Evolutionary conservation across 345 rosid species (phyloP).

Genomic region (Carallia pectinifolia): DNA sequence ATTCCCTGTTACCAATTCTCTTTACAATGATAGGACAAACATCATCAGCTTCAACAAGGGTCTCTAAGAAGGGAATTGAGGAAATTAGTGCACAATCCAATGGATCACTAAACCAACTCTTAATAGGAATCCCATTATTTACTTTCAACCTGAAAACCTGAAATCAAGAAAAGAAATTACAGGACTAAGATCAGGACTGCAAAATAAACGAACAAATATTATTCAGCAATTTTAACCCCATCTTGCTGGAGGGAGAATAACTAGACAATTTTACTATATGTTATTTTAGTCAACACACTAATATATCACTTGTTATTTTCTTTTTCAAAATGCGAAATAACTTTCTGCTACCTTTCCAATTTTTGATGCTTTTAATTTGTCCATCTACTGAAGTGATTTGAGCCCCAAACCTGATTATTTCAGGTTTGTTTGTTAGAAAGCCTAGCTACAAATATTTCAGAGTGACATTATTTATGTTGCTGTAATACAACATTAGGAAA

Average conservation of each 20-base stretch:
- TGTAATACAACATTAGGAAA: too few relatives aligned
- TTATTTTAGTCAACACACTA: too few relatives aligned
- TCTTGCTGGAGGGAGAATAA: not conserved
- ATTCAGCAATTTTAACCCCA: not conserved
- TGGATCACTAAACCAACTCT: conserved; percentile 95
- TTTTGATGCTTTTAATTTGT: too few relatives aligned
- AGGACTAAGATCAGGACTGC: conserved; percentile 16
- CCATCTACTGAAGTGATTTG: too few relatives aligned
- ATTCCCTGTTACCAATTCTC: conserved; percentile 76
- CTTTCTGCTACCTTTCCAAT: not conserved
- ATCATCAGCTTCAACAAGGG: conserved; percentile 76
- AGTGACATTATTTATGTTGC: too few relatives aligned
- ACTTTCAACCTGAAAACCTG: conserved; percentile 94
- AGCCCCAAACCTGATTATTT: too few relatives aligned
- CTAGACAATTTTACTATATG: not conserved
- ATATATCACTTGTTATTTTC: too few relatives aligned
- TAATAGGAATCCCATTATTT: conserved; percentile 92
- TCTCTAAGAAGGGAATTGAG: conserved; percentile 90
- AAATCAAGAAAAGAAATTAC: conserved; percentile 27
- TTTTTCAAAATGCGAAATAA: too few relatives aligned
- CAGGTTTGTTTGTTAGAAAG: too few relatives aligned
- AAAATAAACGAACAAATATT: not conserved
- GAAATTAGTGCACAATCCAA: conserved; percentile 72
- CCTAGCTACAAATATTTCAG: too few relatives aligned
- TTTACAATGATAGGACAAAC: conserved; percentile 88